Percentiles rank a stretch among this genome's conserved stretches.
Conservation (phyloP, 768 basidiomycete species). For the Vararia minispora region DNA sequence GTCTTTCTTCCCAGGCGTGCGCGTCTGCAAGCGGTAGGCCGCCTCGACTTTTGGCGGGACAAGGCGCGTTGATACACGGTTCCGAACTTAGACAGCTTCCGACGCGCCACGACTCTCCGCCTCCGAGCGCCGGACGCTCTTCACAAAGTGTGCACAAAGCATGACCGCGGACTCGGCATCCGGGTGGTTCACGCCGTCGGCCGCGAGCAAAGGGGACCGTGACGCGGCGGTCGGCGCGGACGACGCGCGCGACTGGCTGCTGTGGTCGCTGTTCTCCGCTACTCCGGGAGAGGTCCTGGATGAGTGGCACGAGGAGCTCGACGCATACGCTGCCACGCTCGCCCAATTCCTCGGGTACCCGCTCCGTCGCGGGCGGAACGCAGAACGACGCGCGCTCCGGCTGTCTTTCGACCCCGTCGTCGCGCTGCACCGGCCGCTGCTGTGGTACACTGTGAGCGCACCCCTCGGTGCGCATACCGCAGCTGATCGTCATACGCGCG, state of each 20-base stretch:
- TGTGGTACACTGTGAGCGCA: constrained; percentile 49
- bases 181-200: constrained; percentile 41
- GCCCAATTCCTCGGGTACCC: constrained; percentile 30
- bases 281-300: constrained; percentile 20
- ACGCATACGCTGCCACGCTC: constrained; percentile 30
- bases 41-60: not conserved
- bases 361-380: constrained; percentile 29
- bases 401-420: constrained; percentile 46
- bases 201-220: constrained; percentile 10
- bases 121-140: constrained; percentile 33
- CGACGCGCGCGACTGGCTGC: constrained; percentile 50
- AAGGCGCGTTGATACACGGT: constrained; percentile 20
- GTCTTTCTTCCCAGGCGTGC: constrained; percentile 37
- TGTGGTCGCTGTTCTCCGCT: constrained; percentile 50
- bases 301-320: constrained; percentile 41
- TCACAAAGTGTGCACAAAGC: constrained; percentile 30
- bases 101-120: constrained; percentile 29
- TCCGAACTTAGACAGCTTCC: constrained; percentile 16
- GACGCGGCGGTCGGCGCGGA: constrained; percentile 34
- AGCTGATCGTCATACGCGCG: not conserved
- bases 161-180: constrained; percentile 22
- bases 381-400: constrained; percentile 33
- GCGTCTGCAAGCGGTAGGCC: constrained; percentile 38
- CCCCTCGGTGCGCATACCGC: not conserved
- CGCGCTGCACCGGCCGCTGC: constrained; percentile 43